Evolutionary conservation across 768 basidiomycete genomes (phyloP).

Genomic region (Phaeotremella fagi): DNA sequence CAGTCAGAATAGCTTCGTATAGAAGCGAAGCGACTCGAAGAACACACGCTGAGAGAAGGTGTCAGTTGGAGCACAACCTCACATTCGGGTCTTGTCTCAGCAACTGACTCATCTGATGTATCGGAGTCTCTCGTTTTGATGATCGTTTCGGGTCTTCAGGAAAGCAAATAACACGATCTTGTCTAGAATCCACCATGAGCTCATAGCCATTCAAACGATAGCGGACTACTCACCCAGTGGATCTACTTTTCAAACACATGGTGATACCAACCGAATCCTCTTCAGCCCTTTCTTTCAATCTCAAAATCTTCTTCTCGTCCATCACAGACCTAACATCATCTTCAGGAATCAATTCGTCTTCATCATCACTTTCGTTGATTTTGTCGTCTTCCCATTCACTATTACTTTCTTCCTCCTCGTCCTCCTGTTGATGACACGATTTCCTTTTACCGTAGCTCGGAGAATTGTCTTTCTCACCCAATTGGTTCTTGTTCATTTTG

Average conservation of each 20-base stretch:
- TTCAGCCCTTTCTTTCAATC: background rate
- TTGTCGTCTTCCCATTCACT: background rate
- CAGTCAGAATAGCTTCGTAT: constrained; percentile 30
- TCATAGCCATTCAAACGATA: background rate
- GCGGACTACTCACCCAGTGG: constrained; percentile 26
- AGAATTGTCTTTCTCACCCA: background rate
- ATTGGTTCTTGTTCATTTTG: background rate
- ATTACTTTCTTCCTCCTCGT: background rate
- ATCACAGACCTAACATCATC: too few relatives aligned
- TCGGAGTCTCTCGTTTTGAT: constrained; percentile 3
- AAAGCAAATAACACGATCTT: constrained; percentile 22
- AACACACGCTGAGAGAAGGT: constrained; percentile 14
- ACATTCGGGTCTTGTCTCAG: background rate
- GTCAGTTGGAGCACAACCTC: background rate
- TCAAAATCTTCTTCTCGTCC: background rate
- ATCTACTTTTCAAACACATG: constrained; percentile 21
- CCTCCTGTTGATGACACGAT: too few relatives aligned
- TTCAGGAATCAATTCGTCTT: background rate
- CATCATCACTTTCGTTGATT: constrained; percentile 1
- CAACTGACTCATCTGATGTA: constrained; percentile 15
- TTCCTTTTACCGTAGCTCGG: too few relatives aligned
- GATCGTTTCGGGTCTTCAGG: constrained; percentile 22
- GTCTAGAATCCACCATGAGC: constrained; percentile 11
- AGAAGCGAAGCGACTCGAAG: constrained; percentile 21
- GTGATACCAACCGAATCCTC: constrained; percentile 8